Conservation (phyloP, 768 basidiomycete species). For the Paxillus ammoniavirescens region DNA sequence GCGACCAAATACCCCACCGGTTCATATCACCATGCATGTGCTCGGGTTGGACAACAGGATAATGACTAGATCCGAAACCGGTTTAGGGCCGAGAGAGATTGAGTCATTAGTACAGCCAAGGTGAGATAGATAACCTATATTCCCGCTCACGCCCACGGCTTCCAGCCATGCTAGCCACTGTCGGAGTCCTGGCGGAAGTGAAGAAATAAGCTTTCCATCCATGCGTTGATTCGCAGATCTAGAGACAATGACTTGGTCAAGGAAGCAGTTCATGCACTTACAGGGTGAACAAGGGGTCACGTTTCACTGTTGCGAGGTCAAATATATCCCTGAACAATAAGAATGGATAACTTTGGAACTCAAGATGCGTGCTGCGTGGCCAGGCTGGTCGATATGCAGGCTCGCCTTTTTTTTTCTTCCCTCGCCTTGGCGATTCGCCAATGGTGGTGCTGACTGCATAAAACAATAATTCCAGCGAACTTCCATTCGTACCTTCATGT, state of each 20-base stretch:
- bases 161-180: conserved; percentile 1
- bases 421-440: neutral
- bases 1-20: conserved; percentile 8
- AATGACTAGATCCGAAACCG: conserved; percentile 37
- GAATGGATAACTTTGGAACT: conserved; percentile 15
- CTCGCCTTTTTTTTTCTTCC: neutral
- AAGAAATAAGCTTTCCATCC: conserved; percentile 16
- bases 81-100: conserved; percentile 29
- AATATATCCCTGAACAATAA: conserved; percentile 28
- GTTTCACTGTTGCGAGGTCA: conserved; percentile 1
- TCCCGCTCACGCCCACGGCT: conserved; percentile 11
- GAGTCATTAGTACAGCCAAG: conserved; percentile 4
- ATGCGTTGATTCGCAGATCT: conserved; percentile 4
- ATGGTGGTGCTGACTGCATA: conserved; percentile 8
- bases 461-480: conserved; percentile 22
- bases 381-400: conserved; percentile 1
- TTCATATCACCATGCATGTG: conserved; percentile 20
- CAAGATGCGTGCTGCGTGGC: conserved; percentile 13
- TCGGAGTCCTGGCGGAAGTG: conserved; percentile 14
- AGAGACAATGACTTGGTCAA: conserved; percentile 1
- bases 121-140: conserved; percentile 19
- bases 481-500: conserved; percentile 31
- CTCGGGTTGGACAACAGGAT: conserved; percentile 22
- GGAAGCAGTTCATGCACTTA: conserved; percentile 11
- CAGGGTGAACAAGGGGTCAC: conserved; percentile 2